phyloP scores from a whole-genome alignment of 805 yeast genomes.

The Hanseniaspora singularis region DNA sequence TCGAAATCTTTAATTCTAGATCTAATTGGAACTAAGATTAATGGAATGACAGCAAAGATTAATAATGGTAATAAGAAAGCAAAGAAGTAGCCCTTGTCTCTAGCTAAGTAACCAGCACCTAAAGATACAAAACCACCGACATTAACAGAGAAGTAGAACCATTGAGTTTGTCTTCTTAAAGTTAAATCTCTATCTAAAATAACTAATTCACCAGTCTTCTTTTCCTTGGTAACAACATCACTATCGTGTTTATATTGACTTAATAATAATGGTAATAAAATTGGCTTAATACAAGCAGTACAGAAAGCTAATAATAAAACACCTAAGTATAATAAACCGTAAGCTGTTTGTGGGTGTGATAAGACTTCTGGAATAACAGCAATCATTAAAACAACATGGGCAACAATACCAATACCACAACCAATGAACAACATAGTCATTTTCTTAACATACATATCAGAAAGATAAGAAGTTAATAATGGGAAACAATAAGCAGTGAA shows the following conservation, averaged over 20 bases:
- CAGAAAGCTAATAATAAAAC: constrained; percentile 52
- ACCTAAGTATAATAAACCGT: constrained; percentile 47
- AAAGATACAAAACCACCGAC: constrained; percentile 62
- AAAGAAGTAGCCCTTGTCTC: constrained; percentile 56
- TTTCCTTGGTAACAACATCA: constrained; percentile 42
- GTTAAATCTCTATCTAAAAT: constrained; percentile 60
- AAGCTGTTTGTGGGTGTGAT: constrained; percentile 37
- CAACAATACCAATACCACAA: constrained; percentile 46
- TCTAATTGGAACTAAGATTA: constrained; percentile 33
- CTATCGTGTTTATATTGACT: constrained; percentile 62
- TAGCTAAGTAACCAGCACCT: constrained; percentile 65
- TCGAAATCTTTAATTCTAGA: constrained; percentile 24
- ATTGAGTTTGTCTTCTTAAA: constrained; percentile 61
- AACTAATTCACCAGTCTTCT: constrained; percentile 53
- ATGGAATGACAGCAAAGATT: constrained; percentile 42
- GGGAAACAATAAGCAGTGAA: constrained; percentile 79
- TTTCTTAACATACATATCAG: constrained; percentile 67
- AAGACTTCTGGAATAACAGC: constrained; percentile 57
- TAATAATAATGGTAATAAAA: constrained; percentile 49
- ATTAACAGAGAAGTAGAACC: constrained; percentile 66
- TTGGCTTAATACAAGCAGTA: constrained; percentile 71
- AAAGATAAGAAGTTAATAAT: constrained; percentile 58
- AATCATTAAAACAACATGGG: constrained; percentile 52
- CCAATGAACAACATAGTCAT: constrained; percentile 54
- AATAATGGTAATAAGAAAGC: constrained; percentile 62